A percentile compares a stretch with the other conserved stretches of the same genome.
Conservation (phyloP, 139 green algal genomes). For the Coelastrella sp. region DNA sequence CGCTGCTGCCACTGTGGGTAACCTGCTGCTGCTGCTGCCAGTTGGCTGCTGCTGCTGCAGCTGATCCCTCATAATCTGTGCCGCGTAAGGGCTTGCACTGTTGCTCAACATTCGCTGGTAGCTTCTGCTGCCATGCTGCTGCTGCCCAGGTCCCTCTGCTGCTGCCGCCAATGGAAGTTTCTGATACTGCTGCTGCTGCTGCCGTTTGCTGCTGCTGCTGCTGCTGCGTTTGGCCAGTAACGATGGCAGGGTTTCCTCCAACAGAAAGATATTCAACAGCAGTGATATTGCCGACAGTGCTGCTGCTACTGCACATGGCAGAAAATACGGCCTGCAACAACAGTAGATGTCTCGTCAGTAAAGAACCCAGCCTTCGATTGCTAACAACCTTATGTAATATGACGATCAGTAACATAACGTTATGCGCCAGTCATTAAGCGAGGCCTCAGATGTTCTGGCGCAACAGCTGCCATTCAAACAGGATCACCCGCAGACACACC, state of each 20-base stretch:
- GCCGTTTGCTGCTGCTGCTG: neutral
- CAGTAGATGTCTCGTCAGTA: too few species aligned
- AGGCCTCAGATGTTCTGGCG: too few species aligned
- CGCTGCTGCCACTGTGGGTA: neutral
- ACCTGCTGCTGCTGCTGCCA: slow-evolving; percentile 4
- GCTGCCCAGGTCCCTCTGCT: neutral
- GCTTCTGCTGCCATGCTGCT: too few species aligned
- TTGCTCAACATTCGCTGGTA: too few species aligned
- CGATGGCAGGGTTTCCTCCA: slow-evolving; percentile 74
- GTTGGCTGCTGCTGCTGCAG: neutral
- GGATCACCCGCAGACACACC: too few species aligned
- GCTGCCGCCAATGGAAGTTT: neutral
- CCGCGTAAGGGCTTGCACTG: too few species aligned
- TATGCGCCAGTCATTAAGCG: too few species aligned
- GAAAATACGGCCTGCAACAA: slow-evolving; percentile 76
- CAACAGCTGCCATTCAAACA: too few species aligned
- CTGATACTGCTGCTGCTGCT: slow-evolving; percentile 39
- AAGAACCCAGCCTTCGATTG: too few species aligned
- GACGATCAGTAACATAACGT: too few species aligned
- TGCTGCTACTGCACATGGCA: slow-evolving; percentile 70
- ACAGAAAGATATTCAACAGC: slow-evolving; percentile 49
- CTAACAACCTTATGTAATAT: too few species aligned
- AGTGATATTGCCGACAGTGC: slow-evolving; percentile 49
- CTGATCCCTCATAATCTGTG: neutral
- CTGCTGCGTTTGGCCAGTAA: neutral